These are phyloP conservation scores for Puccinia hordei DNA, from an alignment of 1,284 basidiomycete genomes.

Conservation along the genomic window DNA sequence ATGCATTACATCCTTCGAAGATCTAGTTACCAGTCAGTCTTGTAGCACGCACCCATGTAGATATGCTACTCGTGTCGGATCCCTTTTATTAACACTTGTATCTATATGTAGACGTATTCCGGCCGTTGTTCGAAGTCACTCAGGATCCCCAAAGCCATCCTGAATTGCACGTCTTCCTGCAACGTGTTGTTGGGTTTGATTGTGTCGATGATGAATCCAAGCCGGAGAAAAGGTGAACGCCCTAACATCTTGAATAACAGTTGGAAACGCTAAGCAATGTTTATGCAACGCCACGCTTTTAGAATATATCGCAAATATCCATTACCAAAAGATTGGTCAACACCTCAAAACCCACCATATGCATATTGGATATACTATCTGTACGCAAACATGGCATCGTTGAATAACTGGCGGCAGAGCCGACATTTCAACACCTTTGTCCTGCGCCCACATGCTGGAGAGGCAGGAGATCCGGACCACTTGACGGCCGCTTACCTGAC, in stretches of 20 bases:
- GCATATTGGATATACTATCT: conserved; percentile 95
- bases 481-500: conserved; percentile 93
- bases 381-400: conserved; percentile 91
- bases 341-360: conserved; percentile 85
- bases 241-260: neutral
- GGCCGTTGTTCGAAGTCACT: conserved; percentile 93
- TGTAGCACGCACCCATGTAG: neutral
- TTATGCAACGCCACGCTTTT: neutral
- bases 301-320: conserved; percentile 77
- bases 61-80: neutral
- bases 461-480: conserved; percentile 98
- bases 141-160: conserved; percentile 85
- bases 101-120: conserved; percentile 77
- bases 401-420: conserved; percentile 85
- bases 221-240: conserved; percentile 70
- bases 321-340: conserved; percentile 86
- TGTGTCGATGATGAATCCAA: conserved; percentile 98
- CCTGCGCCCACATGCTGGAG: conserved; percentile 92
- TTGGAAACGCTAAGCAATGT: neutral
- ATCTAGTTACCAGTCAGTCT: conserved; percentile 79
- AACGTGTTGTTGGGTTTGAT: conserved; percentile 94
- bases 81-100: neutral
- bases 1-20: conserved; percentile 82
- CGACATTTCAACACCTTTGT: conserved; percentile 99
- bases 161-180: conserved; percentile 91